phyloP scores from a whole-genome alignment of 495 filamentous ascomycete species.

The Podospora tetraspora region DNA sequence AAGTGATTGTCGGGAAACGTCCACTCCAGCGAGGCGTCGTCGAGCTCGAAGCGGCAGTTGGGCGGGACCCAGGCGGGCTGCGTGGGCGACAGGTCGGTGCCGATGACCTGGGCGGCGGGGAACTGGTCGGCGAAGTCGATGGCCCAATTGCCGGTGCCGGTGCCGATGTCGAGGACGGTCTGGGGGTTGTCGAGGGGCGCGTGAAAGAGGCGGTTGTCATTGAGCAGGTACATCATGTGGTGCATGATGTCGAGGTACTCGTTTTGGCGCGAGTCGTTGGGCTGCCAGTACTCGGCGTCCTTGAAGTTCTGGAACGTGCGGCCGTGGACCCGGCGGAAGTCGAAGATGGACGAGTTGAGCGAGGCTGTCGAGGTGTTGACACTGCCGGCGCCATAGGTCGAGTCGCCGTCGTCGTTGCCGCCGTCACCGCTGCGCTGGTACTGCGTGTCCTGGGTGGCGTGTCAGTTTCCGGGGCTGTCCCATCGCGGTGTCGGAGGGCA shows the following conservation, averaged over 20 bases:
- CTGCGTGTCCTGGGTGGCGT: not conserved
- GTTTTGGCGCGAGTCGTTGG: conserved; percentile 33
- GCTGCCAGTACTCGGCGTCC: conserved; percentile 18
- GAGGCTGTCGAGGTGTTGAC: conserved; percentile 11
- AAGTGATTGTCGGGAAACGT: conserved; percentile 42
- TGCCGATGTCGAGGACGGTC: conserved; percentile 55
- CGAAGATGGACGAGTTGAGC: conserved; percentile 27
- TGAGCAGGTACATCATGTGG: conserved; percentile 30
- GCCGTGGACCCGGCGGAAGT: conserved; percentile 25
- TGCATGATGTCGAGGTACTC: conserved; percentile 35
- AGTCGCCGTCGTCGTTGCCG: not conserved
- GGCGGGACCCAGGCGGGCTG: conserved; percentile 41
- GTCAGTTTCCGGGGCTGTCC: too few species aligned
- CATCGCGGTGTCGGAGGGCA: too few species aligned
- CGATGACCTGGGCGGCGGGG: conserved; percentile 45
- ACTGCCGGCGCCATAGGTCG: not conserved
- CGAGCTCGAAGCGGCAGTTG: conserved; percentile 46
- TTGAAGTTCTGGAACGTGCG: conserved; percentile 23
- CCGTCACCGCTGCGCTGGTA: not conserved
- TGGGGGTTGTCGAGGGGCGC: conserved; percentile 45
- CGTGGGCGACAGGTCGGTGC: conserved; percentile 48
- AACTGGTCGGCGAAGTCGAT: conserved; percentile 41
- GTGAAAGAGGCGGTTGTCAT: conserved; percentile 22
- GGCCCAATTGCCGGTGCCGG: conserved; percentile 27
- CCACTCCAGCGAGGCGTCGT: conserved; percentile 47